These are phyloP conservation scores for Termitomyces sp. DNA, from an alignment of 768 basidiomycete species.

Conservation along the genomic window DNA sequence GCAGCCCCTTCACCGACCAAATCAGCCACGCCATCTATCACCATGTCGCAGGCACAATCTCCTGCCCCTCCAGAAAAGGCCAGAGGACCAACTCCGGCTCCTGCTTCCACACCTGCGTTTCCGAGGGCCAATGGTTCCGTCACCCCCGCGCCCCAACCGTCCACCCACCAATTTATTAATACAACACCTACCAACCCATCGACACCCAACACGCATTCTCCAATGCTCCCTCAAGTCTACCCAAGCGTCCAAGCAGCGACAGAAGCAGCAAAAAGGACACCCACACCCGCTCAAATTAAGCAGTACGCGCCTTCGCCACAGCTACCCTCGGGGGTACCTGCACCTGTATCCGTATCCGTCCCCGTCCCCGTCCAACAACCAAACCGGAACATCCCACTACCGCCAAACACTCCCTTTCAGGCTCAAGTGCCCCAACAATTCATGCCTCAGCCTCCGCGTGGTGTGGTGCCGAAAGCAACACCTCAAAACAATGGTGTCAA, in stretches of 20 bases:
- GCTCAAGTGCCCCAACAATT: constrained; percentile 10
- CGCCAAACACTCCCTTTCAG: constrained; percentile 10
- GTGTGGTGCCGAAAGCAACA: not conserved
- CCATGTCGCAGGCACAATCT: constrained; percentile 26
- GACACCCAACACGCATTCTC: constrained; percentile 20
- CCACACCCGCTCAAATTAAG: constrained; percentile 31
- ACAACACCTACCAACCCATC: constrained; percentile 27
- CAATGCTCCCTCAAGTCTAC: constrained; percentile 37
- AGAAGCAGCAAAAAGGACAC: constrained; percentile 28
- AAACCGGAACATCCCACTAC: constrained; percentile 13
- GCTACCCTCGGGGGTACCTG: constrained; percentile 16
- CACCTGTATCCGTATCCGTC: constrained; percentile 11
- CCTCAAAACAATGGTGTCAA: not conserved
- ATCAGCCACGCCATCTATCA: constrained; percentile 27
- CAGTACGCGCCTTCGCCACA: constrained; percentile 16
- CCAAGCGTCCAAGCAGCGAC: constrained; percentile 31
- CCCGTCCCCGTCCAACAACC: not conserved
- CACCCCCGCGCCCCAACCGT: constrained; percentile 29
- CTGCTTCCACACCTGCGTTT: constrained; percentile 24
- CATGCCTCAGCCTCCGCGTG: constrained; percentile 4
- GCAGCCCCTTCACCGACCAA: constrained; percentile 23
- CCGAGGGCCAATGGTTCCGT: constrained; percentile 26
- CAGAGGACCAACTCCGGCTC: constrained; percentile 23
- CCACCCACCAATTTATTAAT: constrained; percentile 30
- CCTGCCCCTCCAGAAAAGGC: constrained; percentile 26